phyloP scores from a whole-genome alignment of 768 basidiomycete genomes.

The Agrocybe praecox region DNA sequence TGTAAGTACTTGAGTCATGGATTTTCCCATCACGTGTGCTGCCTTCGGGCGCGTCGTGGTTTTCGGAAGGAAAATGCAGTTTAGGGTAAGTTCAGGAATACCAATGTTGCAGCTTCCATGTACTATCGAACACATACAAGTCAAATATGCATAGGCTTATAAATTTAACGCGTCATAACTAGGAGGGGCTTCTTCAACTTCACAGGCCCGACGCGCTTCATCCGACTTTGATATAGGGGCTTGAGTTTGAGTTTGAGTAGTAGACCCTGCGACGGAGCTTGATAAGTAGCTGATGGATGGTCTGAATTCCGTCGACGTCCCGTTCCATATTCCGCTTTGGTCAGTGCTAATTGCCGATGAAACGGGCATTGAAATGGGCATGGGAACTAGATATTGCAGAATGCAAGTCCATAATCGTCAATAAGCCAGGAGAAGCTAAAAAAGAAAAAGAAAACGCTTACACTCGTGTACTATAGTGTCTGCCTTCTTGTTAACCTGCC shows the following conservation, averaged over 20 bases:
- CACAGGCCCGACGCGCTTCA: neutral
- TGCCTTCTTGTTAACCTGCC: neutral
- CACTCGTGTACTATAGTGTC: neutral
- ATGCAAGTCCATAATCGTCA: neutral
- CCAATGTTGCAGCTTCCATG: too few relatives aligned
- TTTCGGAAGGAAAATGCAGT: too few relatives aligned
- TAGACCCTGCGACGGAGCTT: neutral
- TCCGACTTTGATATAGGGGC: neutral
- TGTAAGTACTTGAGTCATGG: too few relatives aligned
- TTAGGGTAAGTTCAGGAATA: too few relatives aligned
- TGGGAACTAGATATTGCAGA: neutral
- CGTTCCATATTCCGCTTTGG: too few relatives aligned
- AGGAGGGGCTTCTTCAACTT: neutral
- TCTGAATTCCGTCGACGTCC: neutral
- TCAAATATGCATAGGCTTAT: too few relatives aligned
- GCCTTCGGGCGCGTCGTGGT: too few relatives aligned
- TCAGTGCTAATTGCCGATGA: neutral
- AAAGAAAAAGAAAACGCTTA: neutral
- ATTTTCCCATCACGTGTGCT: too few relatives aligned
- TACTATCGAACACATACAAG: too few relatives aligned
- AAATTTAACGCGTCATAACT: neutral
- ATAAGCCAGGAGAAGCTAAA: neutral
- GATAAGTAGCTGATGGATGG: neutral
- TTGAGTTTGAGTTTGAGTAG: neutral
- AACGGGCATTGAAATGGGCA: neutral